Evolutionary conservation across 2,329 filamentous ascomycete genomes (phyloP), one percentile per base, ranked within the genome.

Genomic region (Sporothrix pallida): DNA sequence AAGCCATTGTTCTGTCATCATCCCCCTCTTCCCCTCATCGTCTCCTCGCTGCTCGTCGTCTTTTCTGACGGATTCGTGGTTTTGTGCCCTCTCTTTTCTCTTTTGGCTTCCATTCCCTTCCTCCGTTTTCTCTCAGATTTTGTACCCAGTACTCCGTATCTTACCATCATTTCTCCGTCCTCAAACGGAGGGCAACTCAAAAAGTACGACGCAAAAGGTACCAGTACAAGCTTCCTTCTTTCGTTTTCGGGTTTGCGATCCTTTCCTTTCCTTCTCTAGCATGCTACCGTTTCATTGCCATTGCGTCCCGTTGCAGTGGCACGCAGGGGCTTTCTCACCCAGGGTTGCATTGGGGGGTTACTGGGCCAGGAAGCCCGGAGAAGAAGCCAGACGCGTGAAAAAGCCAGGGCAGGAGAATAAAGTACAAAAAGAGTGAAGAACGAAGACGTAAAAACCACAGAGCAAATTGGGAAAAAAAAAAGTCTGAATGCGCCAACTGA

Each of bases 301-400:
- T 26, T 67, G 42, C 62, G 65, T 69, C 65, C 65, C 65, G 46
- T 69, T 69, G 65, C 65, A 69, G 48, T 69, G 63, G 44, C 20
- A 31, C 46, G 26, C 62, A 67, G 62, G 62, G 58, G 62, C 10
- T 15, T 67, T 8, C 12, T 12, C 3, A 46, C 42, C 13, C 20
- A 48, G 20, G 37, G 62, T 67, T 67, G 12, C 62, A 67, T 42
- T 67, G n/a, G 23, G 46, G 42, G 48, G 62, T 20, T 20, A 63
- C 58, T 1, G 3, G 23, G 23, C 23, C 23, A 26, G 23, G 23
- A 26, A 26, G 23, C 23, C 23, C 23, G 23, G 23, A 26, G 23
- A 26, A 26, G 17, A 37, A 37, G 31, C 7, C 31, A 37, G 62
- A 67, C 17, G 17, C 31, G 23, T n/a, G 17, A 17, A 42, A 58